Percentiles rank a stretch among this genome's conserved stretches.
These are phyloP conservation scores for Xylariaceae sp. DNA, from an alignment of 2,329 filamentous ascomycete species.

Conservation along the genomic window DNA sequence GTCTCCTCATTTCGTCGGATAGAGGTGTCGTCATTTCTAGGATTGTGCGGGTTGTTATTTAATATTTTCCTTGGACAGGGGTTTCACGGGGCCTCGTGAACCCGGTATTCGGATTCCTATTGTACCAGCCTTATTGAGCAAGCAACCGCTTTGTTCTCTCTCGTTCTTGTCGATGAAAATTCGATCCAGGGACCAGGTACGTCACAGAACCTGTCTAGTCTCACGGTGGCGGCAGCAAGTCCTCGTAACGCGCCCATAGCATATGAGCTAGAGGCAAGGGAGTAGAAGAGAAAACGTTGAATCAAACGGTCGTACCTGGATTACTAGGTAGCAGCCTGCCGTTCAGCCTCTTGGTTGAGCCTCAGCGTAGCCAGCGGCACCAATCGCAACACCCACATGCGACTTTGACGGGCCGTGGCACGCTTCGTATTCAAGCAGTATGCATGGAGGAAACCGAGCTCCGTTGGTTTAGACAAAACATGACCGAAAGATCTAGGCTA, in stretches of 20 bases:
- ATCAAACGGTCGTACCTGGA: constrained; percentile 2
- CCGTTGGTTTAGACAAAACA: neutral
- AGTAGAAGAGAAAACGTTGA: neutral
- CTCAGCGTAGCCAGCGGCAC: constrained; percentile 9
- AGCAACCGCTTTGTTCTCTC: constrained; percentile 8
- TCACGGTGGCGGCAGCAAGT: constrained; percentile 1
- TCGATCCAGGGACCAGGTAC: constrained; percentile 12
- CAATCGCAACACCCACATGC: neutral
- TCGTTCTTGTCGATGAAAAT: constrained; percentile 6
- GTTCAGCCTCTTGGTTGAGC: constrained; percentile 12
- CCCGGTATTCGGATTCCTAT: constrained; percentile 5
- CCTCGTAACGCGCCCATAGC: neutral
- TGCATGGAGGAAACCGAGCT: neutral
- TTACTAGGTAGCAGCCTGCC: neutral
- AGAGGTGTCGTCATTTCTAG: neutral
- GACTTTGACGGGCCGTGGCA: neutral
- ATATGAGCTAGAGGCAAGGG: neutral
- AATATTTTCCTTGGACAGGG: neutral
- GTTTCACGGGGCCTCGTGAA: neutral
- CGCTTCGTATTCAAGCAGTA: neutral
- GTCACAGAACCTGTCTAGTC: constrained; percentile 8
- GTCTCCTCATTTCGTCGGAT: neutral
- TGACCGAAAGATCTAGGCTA: no score
- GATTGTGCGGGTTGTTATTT: neutral
- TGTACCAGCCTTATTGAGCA: constrained; percentile 13